phyloP scores from a whole-genome alignment of 768 basidiomycete species.

The Sarcodon sp. region DNA sequence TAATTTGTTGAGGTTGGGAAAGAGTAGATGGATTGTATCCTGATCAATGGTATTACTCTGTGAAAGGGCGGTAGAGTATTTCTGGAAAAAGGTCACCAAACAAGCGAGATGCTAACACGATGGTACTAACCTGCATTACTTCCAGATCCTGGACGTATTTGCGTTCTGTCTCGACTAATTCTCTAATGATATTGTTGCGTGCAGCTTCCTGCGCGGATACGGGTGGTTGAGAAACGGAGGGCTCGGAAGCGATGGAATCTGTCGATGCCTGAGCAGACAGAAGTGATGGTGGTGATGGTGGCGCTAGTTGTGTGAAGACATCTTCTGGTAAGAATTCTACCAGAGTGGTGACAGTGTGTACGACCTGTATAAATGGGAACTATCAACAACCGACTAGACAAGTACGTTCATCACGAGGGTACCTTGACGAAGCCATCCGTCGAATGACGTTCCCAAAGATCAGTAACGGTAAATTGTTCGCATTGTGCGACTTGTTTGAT shows the following conservation, averaged over 20 bases:
- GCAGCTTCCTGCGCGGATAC: constrained; percentile 51
- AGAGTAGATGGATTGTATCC: constrained; percentile 91
- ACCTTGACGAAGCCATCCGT: constrained; percentile 96
- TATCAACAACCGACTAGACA: constrained; percentile 1
- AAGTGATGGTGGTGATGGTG: constrained; percentile 35
- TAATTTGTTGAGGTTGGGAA: constrained; percentile 88
- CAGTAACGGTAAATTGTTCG: constrained; percentile 82
- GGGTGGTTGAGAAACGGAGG: constrained; percentile 24
- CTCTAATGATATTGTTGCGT: constrained; percentile 54
- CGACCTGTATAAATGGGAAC: constrained; percentile 41
- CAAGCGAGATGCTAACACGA: constrained; percentile 1
- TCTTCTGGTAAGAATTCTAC: constrained; percentile 64
- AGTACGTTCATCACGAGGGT: constrained; percentile 11
- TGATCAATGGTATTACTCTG: constrained; percentile 80
- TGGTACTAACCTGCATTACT: constrained; percentile 73
- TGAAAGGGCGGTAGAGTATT: constrained; percentile 78
- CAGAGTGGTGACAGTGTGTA: constrained; percentile 78
- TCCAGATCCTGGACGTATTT: constrained; percentile 96
- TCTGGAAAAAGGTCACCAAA: constrained; percentile 28
- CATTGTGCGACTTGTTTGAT: constrained; percentile 60
- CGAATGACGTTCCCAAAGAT: constrained; percentile 82
- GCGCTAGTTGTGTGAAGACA: constrained; percentile 50
- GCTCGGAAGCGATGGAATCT: constrained; percentile 40
- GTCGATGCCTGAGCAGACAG: constrained; percentile 44
- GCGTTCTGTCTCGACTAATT: constrained; percentile 90